phyloP scores from a whole-genome alignment of 129 eudicot genomes.

The Centella asiatica region DNA sequence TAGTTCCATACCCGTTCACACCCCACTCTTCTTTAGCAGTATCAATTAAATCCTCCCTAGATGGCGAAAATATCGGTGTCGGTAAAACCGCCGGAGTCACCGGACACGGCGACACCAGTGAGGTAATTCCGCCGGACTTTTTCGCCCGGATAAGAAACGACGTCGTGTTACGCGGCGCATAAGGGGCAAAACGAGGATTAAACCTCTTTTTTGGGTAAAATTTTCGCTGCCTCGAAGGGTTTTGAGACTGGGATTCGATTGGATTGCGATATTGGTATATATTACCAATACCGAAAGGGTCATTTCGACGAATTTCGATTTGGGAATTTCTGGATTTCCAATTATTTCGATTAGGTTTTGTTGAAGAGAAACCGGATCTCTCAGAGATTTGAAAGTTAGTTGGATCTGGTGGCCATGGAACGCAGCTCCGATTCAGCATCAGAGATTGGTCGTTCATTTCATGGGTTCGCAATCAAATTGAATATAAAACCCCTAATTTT shows the following conservation, averaged over 20 bases:
- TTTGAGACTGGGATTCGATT: slow-evolving; percentile 32
- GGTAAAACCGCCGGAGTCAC: slow-evolving; percentile 83
- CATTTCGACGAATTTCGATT: slow-evolving; percentile 6
- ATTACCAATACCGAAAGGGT: slow-evolving; percentile 6
- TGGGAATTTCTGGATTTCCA: neutral
- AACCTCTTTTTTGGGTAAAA: slow-evolving; percentile 41
- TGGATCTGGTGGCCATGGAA: slow-evolving; percentile 13
- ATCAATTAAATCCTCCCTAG: slow-evolving; percentile 51
- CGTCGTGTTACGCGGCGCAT: slow-evolving; percentile 80
- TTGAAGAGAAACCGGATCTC: neutral
- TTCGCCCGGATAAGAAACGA: slow-evolving; percentile 76
- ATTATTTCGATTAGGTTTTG: neutral
- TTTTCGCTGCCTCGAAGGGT: slow-evolving; percentile 30
- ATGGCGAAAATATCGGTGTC: slow-evolving; percentile 68
- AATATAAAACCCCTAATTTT: neutral
- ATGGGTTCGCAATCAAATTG: neutral
- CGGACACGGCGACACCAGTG: slow-evolving; percentile 73
- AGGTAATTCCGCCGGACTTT: slow-evolving; percentile 80
- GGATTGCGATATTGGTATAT: slow-evolving; percentile 31
- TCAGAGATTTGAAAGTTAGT: neutral
- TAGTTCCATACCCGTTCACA: slow-evolving; percentile 75
- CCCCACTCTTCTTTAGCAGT: slow-evolving; percentile 89
- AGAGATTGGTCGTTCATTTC: neutral
- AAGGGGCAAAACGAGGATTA: slow-evolving; percentile 52
- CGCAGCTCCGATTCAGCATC: slow-evolving; percentile 13